Conservation (phyloP, 345 rosid genomes). For the Gossypium mustelinum region DNA sequence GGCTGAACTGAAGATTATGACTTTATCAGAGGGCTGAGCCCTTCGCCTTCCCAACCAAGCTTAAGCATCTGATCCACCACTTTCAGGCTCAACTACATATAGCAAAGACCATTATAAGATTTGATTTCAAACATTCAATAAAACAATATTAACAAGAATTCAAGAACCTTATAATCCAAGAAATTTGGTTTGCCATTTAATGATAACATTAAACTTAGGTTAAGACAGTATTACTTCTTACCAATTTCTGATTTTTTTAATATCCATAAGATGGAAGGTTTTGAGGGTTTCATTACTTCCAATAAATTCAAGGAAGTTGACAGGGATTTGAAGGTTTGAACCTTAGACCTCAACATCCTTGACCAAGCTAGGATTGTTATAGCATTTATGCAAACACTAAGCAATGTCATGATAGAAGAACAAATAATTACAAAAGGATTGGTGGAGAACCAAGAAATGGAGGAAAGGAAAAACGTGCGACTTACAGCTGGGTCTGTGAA, state of each 20-base stretch:
- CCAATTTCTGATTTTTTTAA: not conserved
- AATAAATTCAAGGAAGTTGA: not conserved
- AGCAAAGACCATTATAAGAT: not conserved
- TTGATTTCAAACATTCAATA: constrained; percentile 6
- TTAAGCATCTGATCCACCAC: constrained; percentile 93
- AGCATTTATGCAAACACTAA: not conserved
- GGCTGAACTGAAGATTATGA: constrained; percentile 21
- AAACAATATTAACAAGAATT: not conserved
- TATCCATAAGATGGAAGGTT: not conserved
- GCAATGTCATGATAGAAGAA: not conserved
- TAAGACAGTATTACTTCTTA: not conserved
- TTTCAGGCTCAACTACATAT: constrained; percentile 78
- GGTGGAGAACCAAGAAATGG: not conserved
- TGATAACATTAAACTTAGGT: not conserved
- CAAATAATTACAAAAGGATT: not conserved
- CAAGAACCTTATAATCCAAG: not conserved
- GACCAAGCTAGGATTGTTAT: not conserved
- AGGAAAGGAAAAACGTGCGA: constrained; percentile 19
- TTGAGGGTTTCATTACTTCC: not conserved
- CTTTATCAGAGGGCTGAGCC: constrained; percentile 58
- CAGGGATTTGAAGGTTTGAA: not conserved
- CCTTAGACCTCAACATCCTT: not conserved
- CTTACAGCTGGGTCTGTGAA: constrained; percentile 97
- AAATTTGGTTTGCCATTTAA: not conserved
- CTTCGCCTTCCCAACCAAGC: constrained; percentile 98